Evolutionary conservation across 2,329 filamentous ascomycete genomes (phyloP), one percentile per base, ranked within the genome.

Genomic region (Cytospora schulzeri): DNA sequence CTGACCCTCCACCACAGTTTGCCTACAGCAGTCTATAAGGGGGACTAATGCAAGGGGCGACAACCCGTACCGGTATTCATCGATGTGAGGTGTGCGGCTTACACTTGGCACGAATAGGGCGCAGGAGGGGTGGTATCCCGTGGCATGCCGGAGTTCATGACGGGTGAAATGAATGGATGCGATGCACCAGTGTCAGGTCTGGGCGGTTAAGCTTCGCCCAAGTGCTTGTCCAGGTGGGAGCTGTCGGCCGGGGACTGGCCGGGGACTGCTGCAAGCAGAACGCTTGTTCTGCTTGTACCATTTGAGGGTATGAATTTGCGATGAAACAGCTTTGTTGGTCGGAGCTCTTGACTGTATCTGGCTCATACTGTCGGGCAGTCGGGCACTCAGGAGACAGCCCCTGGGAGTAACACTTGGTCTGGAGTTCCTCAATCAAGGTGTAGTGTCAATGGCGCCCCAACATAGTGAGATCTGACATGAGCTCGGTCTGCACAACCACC

Each of bases 21-120:
- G 52, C 29, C 29, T 50, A 51, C 28, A 35, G 22, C 22, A n/a
- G 24, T 7, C 38, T 35, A 51, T 22, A 29, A 28, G 28, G 14
- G 33, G 38, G 26, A 35, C 60, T 56, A 62, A 62, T 62, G 60
- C 60, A 62, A 62, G 60, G 60, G 41, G 22, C 60, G 60, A 56
- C 60, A 56, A 29, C 33, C n/a, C 51, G 6, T 8, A 51, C 29
- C 51, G 51, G 14, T 50, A n/a, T 15, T 22, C 22, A 31, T 35
- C 19, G 22, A 38, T 17, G 38, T 26, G 51, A 14, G n/a, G 29
- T n/a, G 33, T 45, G 29, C 28, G 48, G 52, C 52, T 62, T 62
- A 35, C 60, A 50, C 38, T 22, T 29, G 54, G 38, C 38, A 31
- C 31, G 22, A 26, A 62, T 45, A 56, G 38, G 55, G 22, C 38